Base-by-base conservation (phyloP, 768 basidiomycete genomes). In the Serendipita sp. region DNA sequence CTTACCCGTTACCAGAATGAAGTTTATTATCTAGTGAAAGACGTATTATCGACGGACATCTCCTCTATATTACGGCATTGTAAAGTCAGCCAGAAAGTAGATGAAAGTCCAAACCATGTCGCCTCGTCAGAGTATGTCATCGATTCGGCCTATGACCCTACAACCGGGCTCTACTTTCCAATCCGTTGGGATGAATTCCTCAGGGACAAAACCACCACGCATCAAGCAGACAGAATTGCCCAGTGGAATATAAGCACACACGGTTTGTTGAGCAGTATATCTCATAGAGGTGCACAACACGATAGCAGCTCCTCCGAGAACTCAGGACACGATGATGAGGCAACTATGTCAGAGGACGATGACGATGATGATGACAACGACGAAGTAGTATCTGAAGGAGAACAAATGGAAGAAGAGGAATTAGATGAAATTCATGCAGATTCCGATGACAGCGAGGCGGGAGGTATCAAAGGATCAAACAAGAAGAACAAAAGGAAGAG, bases 61-160 rank as follows among this genome's bases (percentile, higher is more conserved):
- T 11, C 15, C 30, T 54, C 52, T 30, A 54, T 54, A 13, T 11
- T 54, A 11, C 13, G 30, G 11, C 52, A 54, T 28, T 89, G 86
- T 85, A 81, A 86, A 64, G 74, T 76, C 2, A 4, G 73, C 69
- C 68, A 65, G 54, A 71, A 72, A 63, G 74, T 65, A 1, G 74
- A 73, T 5, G 70, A 70, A 0, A 73, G 68, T 5, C 69, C 63
- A 28, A 72, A 75, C 41, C 70, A 71, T n/a, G 72, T 74, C 38
- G 78, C 75, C 58, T 88, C 89, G 68, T 91, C 88, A 88, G 64
- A 54, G 79, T 70, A 18, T 64, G 38, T 46, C 18, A 63, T 52
- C 36, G 48, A 30, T 34, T 34, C 51, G 5, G 56, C 38, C 7
- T 66, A 47, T 13, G 18, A 51, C 35, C 13, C 64, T 15, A n/a